Base-by-base conservation (phyloP, 2,329 filamentous ascomycete species). In the Fusarium papillatum region DNA sequence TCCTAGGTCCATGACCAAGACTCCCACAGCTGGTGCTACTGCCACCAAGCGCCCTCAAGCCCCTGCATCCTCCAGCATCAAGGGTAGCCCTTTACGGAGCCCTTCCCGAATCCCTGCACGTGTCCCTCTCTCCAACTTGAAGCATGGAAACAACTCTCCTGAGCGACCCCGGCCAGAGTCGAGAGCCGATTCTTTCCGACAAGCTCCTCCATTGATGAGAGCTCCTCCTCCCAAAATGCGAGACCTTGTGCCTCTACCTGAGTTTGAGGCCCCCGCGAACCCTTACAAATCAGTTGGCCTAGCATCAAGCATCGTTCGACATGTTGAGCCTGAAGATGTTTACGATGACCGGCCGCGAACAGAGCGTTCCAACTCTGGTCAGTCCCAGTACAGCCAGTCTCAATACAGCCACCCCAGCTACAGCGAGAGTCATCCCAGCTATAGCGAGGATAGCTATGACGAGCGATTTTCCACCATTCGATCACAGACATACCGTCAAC, bases 221-320 rank as follows among this genome's bases (percentile, higher is more conserved):
- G 93, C 93, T 2, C 95, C 95, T 41, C 96, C 96, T 16, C 96
- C 96, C 61, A 97, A 95, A 83, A 98, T 98, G 95, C 93, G 96
- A 76, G 95, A 97, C 50, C 88, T 98, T 63, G 81, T 85, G 59
- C 85, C 87, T 10, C 84, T 87, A 11, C 86, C 88, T 3, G 88
- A 90, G 63, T 84, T 91, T 22, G 87, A 89, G 70, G 87, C 88
- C 0, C 88, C 88, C 0, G 76, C 75, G 17, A 88, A 88, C 74
- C 85, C 85, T 8, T 90, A 90, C 79, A 87, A 87, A 61, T 81
- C 84, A 14, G 80, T 85, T 1, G 89, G 87, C 16, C 83, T 91
- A 7, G 83, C 83, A 5, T 88, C 89, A 5, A 89, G 90, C 84
- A 85, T 92, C 81, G 88, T 93, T 48, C 87, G 91, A 24, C 87